Conservation (phyloP, 2,329 filamentous ascomycete genomes). For the Aphanocladium album region DNA sequence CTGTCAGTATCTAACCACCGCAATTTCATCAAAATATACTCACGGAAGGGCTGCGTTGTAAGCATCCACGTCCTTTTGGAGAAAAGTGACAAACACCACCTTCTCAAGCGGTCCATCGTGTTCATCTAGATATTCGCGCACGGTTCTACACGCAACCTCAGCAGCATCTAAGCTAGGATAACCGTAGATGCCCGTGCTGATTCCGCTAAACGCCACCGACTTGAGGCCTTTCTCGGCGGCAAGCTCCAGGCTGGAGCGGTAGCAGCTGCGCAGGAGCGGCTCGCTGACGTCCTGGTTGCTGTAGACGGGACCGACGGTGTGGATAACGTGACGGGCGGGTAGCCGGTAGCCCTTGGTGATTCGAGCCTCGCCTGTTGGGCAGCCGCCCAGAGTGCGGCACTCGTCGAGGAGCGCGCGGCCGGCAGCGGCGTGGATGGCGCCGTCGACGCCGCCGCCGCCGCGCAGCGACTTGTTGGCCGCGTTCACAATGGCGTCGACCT, state of each 20-base stretch:
- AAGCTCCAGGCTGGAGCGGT: slow-evolving; percentile 65
- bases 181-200: slow-evolving; percentile 87
- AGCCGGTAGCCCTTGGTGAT: slow-evolving; percentile 75
- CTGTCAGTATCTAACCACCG: background rate
- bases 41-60: slow-evolving; percentile 72
- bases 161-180: slow-evolving; percentile 75
- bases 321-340: slow-evolving; percentile 75
- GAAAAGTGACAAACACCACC: slow-evolving; percentile 82
- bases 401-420: slow-evolving; percentile 64
- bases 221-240: slow-evolving; percentile 61
- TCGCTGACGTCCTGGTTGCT: slow-evolving; percentile 35
- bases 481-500: slow-evolving; percentile 83
- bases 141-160: slow-evolving; percentile 58
- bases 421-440: slow-evolving; percentile 80
- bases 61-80: slow-evolving; percentile 67
- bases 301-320: slow-evolving; percentile 86
- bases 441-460: slow-evolving; percentile 87
- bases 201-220: slow-evolving; percentile 74
- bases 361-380: slow-evolving; percentile 71
- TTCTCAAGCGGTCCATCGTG: slow-evolving; percentile 53
- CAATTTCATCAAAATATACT: slow-evolving; percentile 17
- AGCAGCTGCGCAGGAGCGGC: slow-evolving; percentile 56
- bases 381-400: slow-evolving; percentile 68
- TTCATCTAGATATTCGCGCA: slow-evolving; percentile 50
- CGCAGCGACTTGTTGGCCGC: slow-evolving; percentile 76